phyloP scores from a whole-genome alignment of 2,329 filamentous ascomycete species.

The Colletotrichum musicola region DNA sequence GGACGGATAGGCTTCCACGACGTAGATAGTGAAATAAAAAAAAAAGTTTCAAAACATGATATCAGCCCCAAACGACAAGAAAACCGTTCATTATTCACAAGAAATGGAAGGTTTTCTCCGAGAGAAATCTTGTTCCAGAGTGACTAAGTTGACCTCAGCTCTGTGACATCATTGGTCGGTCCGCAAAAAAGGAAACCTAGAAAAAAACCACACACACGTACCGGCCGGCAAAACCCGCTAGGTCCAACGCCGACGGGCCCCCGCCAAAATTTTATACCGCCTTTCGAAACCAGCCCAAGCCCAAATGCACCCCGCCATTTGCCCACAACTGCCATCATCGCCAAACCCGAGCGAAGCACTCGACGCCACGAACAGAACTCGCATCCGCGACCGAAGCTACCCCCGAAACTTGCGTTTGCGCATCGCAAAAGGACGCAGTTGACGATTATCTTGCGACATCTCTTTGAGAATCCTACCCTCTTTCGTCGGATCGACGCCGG shows the following conservation, averaged over 20 bases:
- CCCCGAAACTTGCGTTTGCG: background rate
- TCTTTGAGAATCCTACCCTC: background rate
- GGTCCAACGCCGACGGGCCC: slow-evolving; percentile 11
- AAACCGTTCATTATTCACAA: no score
- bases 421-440: background rate
- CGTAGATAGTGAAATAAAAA: slow-evolving; percentile 12
- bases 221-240: slow-evolving; percentile 29
- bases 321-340: slow-evolving; percentile 26
- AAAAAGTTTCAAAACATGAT: background rate
- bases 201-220: background rate
- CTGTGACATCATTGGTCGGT: slow-evolving; percentile 23
- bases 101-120: no score
- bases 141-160: background rate
- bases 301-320: slow-evolving; percentile 30
- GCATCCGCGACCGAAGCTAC: background rate
- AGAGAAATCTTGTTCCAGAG: background rate
- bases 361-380: background rate
- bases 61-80: no score
- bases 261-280: slow-evolving; percentile 55
- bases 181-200: slow-evolving; percentile 22
- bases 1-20: slow-evolving; percentile 13
- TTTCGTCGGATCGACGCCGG: slow-evolving; percentile 5
- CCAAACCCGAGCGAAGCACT: background rate
- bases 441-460: background rate
- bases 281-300: slow-evolving; percentile 26